Base-by-base conservation (phyloP, 2,329 filamentous ascomycete species). In the Penicillium sp. region DNA sequence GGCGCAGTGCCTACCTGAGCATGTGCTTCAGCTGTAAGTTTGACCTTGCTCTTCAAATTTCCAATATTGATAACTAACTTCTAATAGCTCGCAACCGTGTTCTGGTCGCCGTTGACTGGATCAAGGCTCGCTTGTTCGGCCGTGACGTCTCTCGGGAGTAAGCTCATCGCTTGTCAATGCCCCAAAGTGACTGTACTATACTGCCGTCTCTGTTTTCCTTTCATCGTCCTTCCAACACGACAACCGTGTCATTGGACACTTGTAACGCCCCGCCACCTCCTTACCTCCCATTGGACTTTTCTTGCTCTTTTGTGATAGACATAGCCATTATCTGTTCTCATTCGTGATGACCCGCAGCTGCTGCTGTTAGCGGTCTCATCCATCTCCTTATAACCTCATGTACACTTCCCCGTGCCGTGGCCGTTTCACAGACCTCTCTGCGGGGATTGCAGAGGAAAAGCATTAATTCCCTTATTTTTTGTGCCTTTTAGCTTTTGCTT, bases 21-120 rank as follows among this genome's bases (percentile, higher is more conserved):
- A 99, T 99, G 94, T 96, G 92, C 84, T 99, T 99, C 76, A 97
- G 92, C 85, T 92, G 90, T 94, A 83, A 86, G 90, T 88, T 22
- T 62, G 20, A n/a, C 25, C 13, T 14, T 5, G 3, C 10, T 39
- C 44, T 2, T 1, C 53, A 64, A 58, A 60, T 56, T 44, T 6
- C 5, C 3, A 33, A 44, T 16, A 44, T 5, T 30, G 2, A 24
- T 28, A 28, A 41, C 28, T 56, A 48, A 56, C 42, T 31, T 47
- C 39, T 33, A 46, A 42, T 59, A 95, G 90, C 90, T 56, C 90
- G 94, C 65, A 99, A 99, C 80, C 87, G 94, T 71, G 84, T 97
- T 64, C 83, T 99, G 46, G 94, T 99, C 64, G 78, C 90, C 60
- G 80, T 96, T 67, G 94, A 99, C 77, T 99, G 94, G 94, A 74